Evolutionary conservation across 2,329 filamentous ascomycete species (phyloP).

Genomic region (Aspergillus sp.): DNA sequence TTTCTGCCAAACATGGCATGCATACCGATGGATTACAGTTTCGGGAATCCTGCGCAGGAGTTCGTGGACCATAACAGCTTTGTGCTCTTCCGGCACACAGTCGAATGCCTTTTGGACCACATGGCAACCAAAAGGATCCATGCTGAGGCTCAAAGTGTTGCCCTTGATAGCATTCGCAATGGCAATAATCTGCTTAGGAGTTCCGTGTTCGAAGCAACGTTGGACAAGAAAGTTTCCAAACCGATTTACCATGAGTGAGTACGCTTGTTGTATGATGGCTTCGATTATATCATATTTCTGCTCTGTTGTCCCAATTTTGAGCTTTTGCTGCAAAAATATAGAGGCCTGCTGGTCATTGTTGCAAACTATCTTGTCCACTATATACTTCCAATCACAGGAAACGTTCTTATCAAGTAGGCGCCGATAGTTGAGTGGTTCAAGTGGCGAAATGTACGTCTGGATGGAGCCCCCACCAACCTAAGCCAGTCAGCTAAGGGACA

Average conservation of each 20-base stretch:
- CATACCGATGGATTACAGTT: conserved; percentile 97
- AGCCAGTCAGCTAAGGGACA: conserved; percentile 23
- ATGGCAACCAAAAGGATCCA: conserved; percentile 98
- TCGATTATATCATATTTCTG: conserved; percentile 98
- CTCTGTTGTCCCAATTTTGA: conserved; percentile 91
- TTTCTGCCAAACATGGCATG: conserved; percentile 99
- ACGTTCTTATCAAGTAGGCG: conserved; percentile 92
- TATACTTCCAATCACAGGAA: conserved; percentile 98
- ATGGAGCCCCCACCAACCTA: conserved; percentile 51
- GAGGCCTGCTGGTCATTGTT: conserved; percentile 99
- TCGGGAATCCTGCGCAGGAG: conserved; percentile 92
- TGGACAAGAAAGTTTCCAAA: conserved; percentile 99
- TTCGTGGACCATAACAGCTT: conserved; percentile 98
- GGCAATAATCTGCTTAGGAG: conserved; percentile 87
- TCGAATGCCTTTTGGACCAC: conserved; percentile 99
- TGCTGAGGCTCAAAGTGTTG: conserved; percentile 89
- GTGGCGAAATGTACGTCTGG: conserved; percentile 79
- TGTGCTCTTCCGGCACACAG: conserved; percentile 95
- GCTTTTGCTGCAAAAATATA: conserved; percentile 97
- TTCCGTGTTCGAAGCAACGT: conserved; percentile 97
- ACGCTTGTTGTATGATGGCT: conserved; percentile 91
- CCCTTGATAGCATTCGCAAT: conserved; percentile 94
- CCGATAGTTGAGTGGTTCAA: conserved; percentile 94
- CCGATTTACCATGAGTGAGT: conserved; percentile 94
- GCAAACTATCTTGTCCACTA: conserved; percentile 98